Evolutionary conservation across 768 basidiomycete species (phyloP).

Genomic region (Lepiota venenata): DNA sequence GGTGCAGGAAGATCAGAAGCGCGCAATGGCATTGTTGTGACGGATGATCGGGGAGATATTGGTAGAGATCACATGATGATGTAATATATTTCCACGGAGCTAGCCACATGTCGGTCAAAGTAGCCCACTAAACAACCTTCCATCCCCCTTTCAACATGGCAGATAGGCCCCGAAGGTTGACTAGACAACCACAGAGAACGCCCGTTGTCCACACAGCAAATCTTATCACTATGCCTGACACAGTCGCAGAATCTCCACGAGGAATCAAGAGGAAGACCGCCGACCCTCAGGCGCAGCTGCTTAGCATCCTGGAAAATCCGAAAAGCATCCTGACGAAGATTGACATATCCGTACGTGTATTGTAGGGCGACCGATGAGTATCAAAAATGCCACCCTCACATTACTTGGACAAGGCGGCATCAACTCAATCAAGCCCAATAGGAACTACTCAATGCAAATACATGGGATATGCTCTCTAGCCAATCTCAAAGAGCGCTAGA

Average conservation of each 20-base stretch:
- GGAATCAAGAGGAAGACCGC: constrained; percentile 25
- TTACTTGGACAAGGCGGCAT: constrained; percentile 10
- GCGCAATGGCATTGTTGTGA: background rate
- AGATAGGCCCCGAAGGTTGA: constrained; percentile 28
- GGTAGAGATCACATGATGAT: background rate
- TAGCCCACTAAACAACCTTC: background rate
- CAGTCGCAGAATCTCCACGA: constrained; percentile 10
- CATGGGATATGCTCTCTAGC: constrained; percentile 44
- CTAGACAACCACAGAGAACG: constrained; percentile 16
- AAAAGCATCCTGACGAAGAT: constrained; percentile 47
- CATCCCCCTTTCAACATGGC: constrained; percentile 15
- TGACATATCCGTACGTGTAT: constrained; percentile 46
- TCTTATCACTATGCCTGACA: constrained; percentile 1
- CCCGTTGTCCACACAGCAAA: constrained; percentile 12
- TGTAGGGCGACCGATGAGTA: background rate
- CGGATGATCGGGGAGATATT: background rate
- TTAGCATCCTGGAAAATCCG: constrained; percentile 41
- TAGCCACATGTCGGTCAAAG: background rate
- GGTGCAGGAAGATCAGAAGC: constrained; percentile 2
- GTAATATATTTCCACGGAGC: background rate
- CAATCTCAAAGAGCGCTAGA: constrained; percentile 35
- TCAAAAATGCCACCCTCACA: constrained; percentile 5
- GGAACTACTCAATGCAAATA: constrained; percentile 44
- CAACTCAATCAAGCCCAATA: constrained; percentile 27
- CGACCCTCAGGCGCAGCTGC: constrained; percentile 28